Evolutionary conservation across 805 yeast genomes (phyloP).

Genomic region (Lachancea mirantina): DNA sequence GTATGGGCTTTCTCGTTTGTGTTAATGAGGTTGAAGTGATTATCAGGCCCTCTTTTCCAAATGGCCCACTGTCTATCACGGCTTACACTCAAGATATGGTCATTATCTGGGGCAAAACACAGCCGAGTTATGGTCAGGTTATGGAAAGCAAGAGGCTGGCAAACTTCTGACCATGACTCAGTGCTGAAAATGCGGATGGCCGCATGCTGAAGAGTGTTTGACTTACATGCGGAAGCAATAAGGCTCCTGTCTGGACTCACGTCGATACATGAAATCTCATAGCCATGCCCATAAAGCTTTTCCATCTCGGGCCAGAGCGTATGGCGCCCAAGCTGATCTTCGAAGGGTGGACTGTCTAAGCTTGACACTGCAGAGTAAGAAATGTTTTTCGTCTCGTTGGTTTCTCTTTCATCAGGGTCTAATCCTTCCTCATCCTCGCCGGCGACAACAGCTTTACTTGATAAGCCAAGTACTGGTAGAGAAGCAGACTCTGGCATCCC

Average conservation of each 20-base stretch:
- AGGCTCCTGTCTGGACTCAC: conserved; percentile 53
- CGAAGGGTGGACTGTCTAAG: conserved; percentile 64
- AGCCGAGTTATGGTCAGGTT: conserved; percentile 79
- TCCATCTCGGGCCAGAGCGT: conserved; percentile 94
- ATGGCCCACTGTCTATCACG: conserved; percentile 83
- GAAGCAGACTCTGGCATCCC: conserved; percentile 75
- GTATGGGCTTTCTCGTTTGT: conserved; percentile 70
- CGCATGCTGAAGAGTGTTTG: conserved; percentile 79
- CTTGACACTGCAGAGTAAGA: conserved; percentile 42
- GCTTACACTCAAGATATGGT: conserved; percentile 65
- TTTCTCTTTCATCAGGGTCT: conserved; percentile 29
- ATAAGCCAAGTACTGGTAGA: conserved; percentile 86
- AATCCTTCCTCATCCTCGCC: conserved; percentile 38
- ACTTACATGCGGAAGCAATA: conserved; percentile 86
- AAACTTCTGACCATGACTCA: conserved; percentile 52
- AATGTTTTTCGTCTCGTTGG: conserved; percentile 32
- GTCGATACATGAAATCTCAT: conserved; percentile 78
- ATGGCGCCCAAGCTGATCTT: conserved; percentile 84
- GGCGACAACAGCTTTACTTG: conserved; percentile 73
- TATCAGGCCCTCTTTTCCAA: conserved; percentile 47
- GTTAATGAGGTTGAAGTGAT: conserved; percentile 34
- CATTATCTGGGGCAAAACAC: conserved; percentile 63
- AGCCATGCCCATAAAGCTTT: conserved; percentile 95
- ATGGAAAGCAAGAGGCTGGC: conserved; percentile 58
- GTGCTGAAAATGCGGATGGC: conserved; percentile 71